Base-by-base conservation (phyloP, 2,329 filamentous ascomycete species). In the Lachnellula willkommii region DNA sequence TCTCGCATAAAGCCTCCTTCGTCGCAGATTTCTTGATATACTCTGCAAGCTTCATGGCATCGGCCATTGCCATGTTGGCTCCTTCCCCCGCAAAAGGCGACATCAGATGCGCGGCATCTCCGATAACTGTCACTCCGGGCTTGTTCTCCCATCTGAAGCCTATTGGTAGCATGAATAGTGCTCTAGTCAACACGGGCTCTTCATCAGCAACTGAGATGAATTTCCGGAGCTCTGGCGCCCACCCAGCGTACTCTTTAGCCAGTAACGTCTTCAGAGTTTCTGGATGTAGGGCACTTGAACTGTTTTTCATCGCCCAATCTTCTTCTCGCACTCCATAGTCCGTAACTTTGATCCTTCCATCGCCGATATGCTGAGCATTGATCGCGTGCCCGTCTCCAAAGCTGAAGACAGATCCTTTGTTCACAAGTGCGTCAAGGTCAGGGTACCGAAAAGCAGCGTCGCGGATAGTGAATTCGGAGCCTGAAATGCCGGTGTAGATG, bases 41-140 rank as follows among this genome's bases (percentile, higher is more conserved):
- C 70, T 70, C 73, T 1, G 72, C 69, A 1, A 77, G 64, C 39
- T 74, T 71, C 48, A 73, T 66, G 1, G 69, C 72, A 56, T 77
- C 75, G 2, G 66, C 56, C 54, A 76, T 53, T 11, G 60, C 62
- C 61, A 71, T 64, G 52, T 73, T 74, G 2, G 66, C 68, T 15
- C 63, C 77, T 43, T 75, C 76, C 3, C 77, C 77, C 0, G 71
- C 73, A 60, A 74, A 76, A 0, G 74, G 74, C 1, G 72, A 72
- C 80, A 83, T 83, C 0, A 74, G 75, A 58, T 83, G 81, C 3
- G 69, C 79, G 0, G 81, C 80, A 61, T 84, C 81, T 1, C 81
- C 81, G 53, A 84, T 79, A 0, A 83, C 72, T 0, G 81, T 83
- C 9, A 83, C 80, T 0, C 82, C 74, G 0, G 78, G 75, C 52